These are phyloP conservation scores for Xylaria sp. DNA, from an alignment of 495 filamentous ascomycete genomes.

Conservation along the genomic window DNA sequence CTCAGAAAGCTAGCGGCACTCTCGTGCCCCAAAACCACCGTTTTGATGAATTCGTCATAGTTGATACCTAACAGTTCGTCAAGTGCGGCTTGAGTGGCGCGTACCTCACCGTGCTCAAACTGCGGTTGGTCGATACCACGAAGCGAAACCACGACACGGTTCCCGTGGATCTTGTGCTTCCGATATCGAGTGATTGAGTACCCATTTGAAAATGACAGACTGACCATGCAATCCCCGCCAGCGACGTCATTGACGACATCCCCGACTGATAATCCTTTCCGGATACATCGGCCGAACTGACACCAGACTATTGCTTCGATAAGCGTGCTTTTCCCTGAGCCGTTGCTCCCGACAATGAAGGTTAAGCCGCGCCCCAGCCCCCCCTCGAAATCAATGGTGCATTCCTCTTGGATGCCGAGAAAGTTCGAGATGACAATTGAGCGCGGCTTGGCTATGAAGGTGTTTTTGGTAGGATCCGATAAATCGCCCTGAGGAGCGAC, in stretches of 20 bases:
- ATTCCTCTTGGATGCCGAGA: conserved; percentile 42
- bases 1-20: conserved; percentile 45
- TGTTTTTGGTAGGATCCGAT: conserved; percentile 20
- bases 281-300: conserved; percentile 43
- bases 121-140: conserved; percentile 38
- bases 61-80: conserved; percentile 43
- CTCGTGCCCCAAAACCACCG: conserved; percentile 41
- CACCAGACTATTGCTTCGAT: conserved; percentile 48
- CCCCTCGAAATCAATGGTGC: conserved; percentile 38
- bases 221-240: conserved; percentile 37
- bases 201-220: conserved; percentile 42
- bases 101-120: conserved; percentile 36
- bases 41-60: conserved; percentile 43
- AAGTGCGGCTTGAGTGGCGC: conserved; percentile 38
- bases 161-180: conserved; percentile 31
- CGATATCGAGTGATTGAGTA: conserved; percentile 40
- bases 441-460: conserved; percentile 40
- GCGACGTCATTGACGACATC: conserved; percentile 45
- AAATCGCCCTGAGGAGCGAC: conserved; percentile 23
- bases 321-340: conserved; percentile 42
- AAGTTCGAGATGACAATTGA: conserved; percentile 45
- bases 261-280: conserved; percentile 35
- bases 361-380: conserved; percentile 39
- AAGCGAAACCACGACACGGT: conserved; percentile 36
- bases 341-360: conserved; percentile 38